Base-by-base conservation (phyloP, 1,139 yeast genomes). In the Yamadazyma epiphylla region DNA sequence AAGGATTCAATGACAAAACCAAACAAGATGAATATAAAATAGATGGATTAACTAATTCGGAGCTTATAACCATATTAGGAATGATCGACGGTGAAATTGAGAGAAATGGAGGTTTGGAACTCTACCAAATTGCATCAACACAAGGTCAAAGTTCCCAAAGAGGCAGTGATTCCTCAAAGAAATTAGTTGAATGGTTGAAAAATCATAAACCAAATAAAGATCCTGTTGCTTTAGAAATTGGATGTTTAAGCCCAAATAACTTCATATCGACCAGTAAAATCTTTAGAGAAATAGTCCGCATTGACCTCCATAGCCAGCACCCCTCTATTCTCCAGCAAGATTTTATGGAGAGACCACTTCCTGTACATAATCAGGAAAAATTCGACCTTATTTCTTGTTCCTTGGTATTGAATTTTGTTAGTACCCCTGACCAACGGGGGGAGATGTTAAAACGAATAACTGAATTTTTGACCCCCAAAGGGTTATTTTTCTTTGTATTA, bases 131-230 rank as follows among this genome's bases (percentile, higher is more conserved):
- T n/a, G 97, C 97, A 0, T 86, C 96, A 1, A 74, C 84, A 1
- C 76, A 80, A 29, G 97, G 97, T 0, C 97, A 89, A 47, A 75
- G 77, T 36, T 56, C 58, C 1, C 69, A 70, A 27, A 58, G 97
- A 39, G 97, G 97, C 0, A 95, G 96, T 2, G 97, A 89, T 53
- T 85, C 96, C 0, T 87, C 95, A 1, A 84, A 81, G 43, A 61
- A 74, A 37, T 57, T 87, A 26, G 66, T 85, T 3, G 71, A 74
- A 34, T 88, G 96, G 96, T 53, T 86, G 11, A 57, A 36, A 41
- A 19, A 31, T 6, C 30, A 27, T n/a, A 27, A 30, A 16, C 29
- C 37, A 2, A 19, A 19, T 6, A 5, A 16, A 4, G 38, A 37
- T 3, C 21, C 30, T 5, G 53, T 41, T 13, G 84, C 94, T 0